Percentiles rank a stretch among this genome's conserved stretches.
Conservation (phyloP, 208 protist genomes). For the Porcisia hertigi region DNA sequence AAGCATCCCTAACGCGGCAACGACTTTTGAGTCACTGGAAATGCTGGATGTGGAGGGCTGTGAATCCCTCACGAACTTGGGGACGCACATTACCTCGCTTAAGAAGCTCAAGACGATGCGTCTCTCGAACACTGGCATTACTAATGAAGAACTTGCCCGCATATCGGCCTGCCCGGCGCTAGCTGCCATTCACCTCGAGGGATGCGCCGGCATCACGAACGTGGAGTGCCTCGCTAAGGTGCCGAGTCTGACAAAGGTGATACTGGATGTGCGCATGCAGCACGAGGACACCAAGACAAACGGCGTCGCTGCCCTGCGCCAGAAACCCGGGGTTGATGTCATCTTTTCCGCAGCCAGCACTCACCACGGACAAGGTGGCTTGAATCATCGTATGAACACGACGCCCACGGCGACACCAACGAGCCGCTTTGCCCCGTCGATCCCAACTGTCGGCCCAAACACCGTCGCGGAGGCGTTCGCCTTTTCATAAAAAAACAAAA, state of each 20-base stretch:
- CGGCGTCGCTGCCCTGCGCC: slow-evolving; percentile 31
- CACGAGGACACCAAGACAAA: slow-evolving; percentile 29
- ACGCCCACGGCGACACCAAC: slow-evolving; percentile 28
- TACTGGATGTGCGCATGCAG: slow-evolving; percentile 37
- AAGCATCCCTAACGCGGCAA: slow-evolving; percentile 15
- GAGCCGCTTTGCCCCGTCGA: slow-evolving; percentile 19
- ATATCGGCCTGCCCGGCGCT: slow-evolving; percentile 33
- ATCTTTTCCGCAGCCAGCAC: slow-evolving; percentile 29
- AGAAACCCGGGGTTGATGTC: slow-evolving; percentile 33
- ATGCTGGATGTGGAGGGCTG: slow-evolving; percentile 66
- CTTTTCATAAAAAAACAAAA: slow-evolving; percentile 13
- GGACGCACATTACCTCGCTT: slow-evolving; percentile 32
- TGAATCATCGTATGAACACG: slow-evolving; percentile 17
- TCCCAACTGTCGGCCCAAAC: slow-evolving; percentile 22
- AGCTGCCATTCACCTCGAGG: slow-evolving; percentile 46
- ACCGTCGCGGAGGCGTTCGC: slow-evolving; percentile 2
- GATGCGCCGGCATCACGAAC: slow-evolving; percentile 37
- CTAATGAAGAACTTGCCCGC: slow-evolving; percentile 30
- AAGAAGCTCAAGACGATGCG: slow-evolving; percentile 48
- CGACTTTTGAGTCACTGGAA: slow-evolving; percentile 41
- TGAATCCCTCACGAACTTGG: slow-evolving; percentile 33
- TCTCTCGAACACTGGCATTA: slow-evolving; percentile 45
- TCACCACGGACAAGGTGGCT: slow-evolving; percentile 23
- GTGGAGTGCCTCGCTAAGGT: slow-evolving; percentile 41
- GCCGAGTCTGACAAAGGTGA: slow-evolving; percentile 38